Base-by-base conservation (phyloP, 768 basidiomycete species). In the Boletus fagicola region DNA sequence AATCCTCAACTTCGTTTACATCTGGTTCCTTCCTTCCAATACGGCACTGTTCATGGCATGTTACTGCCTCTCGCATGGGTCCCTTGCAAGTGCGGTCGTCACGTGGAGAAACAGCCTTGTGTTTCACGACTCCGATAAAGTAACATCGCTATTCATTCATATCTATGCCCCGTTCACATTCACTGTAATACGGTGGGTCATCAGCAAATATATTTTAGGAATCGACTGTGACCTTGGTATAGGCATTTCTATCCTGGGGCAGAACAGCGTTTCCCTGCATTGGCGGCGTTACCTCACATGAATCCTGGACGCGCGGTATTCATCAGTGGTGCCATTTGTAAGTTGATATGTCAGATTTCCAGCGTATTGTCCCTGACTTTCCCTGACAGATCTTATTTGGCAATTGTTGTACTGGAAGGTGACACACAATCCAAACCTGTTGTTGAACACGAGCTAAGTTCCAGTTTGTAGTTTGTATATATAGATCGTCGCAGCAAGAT, bases 61-160 rank as follows among this genome's bases (percentile, higher is more conserved):
- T 67, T 98, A 97, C 67, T 91, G 92, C 62, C 81, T 98, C 26
- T 90, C 93, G 0, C 88, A 97, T 68, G 97, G 94, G 0, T 83
- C 90, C 0, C 81, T 97, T 33, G 95, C 92, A 0, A 92, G 90
- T 51, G 95, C 96, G 0, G 94, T 98, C 49, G 92, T 98, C 63
- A 98, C 96, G 11, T 99, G 97, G 97, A 82, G 97, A 59, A 99
- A 99, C 68, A 95, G 92, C 62, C 84, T 99, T 24, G 97, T 99
- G 3, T 99, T 99, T 76, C 97, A 99, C 67, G 94, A 96, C 66
- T 81, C 85, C 54, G 97, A 99, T 72, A 98, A 98, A 73, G 91
- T 98, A 68, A 98, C 92, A 18, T 93, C 90, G 11, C 76, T 99
- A 26, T 98, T 95, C 75, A 84, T 99, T 33, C 97, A 99, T 69